Evolutionary conservation across 139 green algal genomes (phyloP).

Genomic region (Ulvella scutata): DNA sequence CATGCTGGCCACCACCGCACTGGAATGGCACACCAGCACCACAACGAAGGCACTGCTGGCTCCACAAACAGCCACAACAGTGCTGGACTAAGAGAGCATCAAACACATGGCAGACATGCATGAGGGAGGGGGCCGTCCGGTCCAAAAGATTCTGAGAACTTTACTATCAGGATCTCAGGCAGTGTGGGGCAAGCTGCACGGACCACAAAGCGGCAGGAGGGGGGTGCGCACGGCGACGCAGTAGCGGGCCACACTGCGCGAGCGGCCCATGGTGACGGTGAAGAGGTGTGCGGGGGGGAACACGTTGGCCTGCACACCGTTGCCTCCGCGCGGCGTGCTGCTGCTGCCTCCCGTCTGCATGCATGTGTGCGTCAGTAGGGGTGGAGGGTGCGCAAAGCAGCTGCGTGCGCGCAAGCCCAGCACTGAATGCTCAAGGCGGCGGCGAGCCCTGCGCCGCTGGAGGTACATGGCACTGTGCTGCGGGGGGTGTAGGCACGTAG

Average conservation of each 20-base stretch:
- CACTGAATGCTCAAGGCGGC: not conserved
- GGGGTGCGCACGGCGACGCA: not conserved
- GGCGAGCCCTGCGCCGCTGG: not conserved
- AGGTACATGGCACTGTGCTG: not conserved
- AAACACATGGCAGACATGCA: too few relatives aligned
- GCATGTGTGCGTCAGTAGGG: not conserved
- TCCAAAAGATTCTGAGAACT: too few relatives aligned
- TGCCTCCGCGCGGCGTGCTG: not conserved
- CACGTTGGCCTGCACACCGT: constrained; percentile 18
- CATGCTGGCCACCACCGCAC: too few relatives aligned
- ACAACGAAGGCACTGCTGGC: too few relatives aligned
- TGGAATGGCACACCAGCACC: too few relatives aligned
- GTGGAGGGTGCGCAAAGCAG: not conserved
- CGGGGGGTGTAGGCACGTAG: too few relatives aligned
- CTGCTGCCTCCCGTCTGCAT: not conserved
- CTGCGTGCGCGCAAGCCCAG: not conserved
- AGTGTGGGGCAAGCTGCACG: too few relatives aligned
- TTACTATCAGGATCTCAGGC: too few relatives aligned
- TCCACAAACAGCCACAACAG: too few relatives aligned
- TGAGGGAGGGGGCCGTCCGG: too few relatives aligned
- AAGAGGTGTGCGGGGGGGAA: constrained; percentile 64
- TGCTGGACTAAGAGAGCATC: too few relatives aligned
- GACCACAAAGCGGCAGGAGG: not conserved
- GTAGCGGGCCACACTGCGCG: constrained; percentile 22
- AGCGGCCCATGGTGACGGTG: constrained; percentile 70